Percentiles rank a stretch among this genome's conserved stretches.
Conservation (phyloP, 208 protist species). For the Crithidia mellificae region DNA sequence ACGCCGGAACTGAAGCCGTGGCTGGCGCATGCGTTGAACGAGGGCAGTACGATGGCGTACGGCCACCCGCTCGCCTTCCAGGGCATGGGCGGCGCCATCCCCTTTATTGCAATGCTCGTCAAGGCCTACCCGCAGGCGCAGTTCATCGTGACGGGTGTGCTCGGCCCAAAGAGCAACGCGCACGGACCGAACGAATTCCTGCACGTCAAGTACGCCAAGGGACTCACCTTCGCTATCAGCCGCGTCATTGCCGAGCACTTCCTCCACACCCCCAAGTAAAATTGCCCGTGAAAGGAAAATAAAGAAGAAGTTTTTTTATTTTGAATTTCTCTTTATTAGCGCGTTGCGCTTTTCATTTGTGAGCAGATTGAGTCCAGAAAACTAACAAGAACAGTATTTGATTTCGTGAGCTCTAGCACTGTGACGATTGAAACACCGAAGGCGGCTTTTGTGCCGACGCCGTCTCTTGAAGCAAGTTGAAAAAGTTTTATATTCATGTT, state of each 20-base stretch:
- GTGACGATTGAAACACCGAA: too few species aligned
- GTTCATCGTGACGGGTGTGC: constrained; percentile 93
- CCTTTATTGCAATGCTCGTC: constrained; percentile 94
- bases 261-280: constrained; percentile 48
- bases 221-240: constrained; percentile 77
- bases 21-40: constrained; percentile 69
- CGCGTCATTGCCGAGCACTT: constrained; percentile 82
- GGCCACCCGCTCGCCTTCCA: constrained; percentile 68
- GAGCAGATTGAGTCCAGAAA: too few species aligned
- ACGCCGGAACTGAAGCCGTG: constrained; percentile 81
- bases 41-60: constrained; percentile 79
- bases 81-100: constrained; percentile 92
- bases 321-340: too few species aligned
- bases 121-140: constrained; percentile 90
- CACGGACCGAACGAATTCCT: constrained; percentile 97
- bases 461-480: too few species aligned
- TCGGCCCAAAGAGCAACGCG: constrained; percentile 91
- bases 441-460: too few species aligned
- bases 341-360: too few species aligned
- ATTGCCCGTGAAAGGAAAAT: too few species aligned
- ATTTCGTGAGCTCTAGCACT: too few species aligned
- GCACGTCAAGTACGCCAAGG: constrained; percentile 89
- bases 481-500: too few species aligned
- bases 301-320: too few species aligned
- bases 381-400: too few species aligned